Percentiles rank a stretch among this genome's conserved stretches.
phyloP scores from a whole-genome alignment of 164 flowering plant species.

The Vitis riparia region DNA sequence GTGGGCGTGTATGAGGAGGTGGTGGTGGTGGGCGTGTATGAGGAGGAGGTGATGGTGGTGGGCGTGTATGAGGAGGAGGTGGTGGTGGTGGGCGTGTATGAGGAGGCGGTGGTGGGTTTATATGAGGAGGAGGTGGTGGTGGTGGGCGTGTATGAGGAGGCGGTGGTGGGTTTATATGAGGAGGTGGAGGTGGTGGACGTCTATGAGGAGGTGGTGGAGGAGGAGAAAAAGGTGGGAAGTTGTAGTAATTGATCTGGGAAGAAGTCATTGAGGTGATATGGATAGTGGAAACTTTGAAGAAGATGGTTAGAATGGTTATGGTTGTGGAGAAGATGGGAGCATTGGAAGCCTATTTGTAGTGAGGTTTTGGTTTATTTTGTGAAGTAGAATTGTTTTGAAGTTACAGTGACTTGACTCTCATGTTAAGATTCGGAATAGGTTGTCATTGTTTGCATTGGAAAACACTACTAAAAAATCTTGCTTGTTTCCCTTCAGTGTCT shows the following conservation, averaged over 20 bases:
- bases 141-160: too few relatives aligned
- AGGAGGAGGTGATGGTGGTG: too few relatives aligned
- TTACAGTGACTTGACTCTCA: conserved; percentile 37
- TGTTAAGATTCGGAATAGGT: conserved; percentile 25
- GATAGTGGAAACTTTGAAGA: not conserved
- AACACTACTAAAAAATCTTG: conserved; percentile 30
- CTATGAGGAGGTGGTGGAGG: not conserved
- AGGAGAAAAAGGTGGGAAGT: conserved; percentile 18
- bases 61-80: too few relatives aligned
- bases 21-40: too few relatives aligned
- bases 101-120: too few relatives aligned
- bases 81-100: too few relatives aligned
- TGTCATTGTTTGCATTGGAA: conserved; percentile 41
- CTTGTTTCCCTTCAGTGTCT: not conserved
- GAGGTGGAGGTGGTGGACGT: conserved; percentile 7
- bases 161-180: conserved; percentile 1
- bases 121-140: too few relatives aligned
- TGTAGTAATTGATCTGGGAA: conserved; percentile 5
- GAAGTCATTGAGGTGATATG: conserved; percentile 12
- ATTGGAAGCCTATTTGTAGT: conserved; percentile 19
- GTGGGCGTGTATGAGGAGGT: too few relatives aligned
- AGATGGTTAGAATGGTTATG: not conserved
- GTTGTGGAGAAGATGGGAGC: not conserved
- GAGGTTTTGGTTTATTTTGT: not conserved
- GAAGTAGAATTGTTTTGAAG: conserved; percentile 10